Percentiles rank a stretch among this genome's conserved stretches.
phyloP scores from a whole-genome alignment of 75 land plant genomes.

The Picea glauca region DNA sequence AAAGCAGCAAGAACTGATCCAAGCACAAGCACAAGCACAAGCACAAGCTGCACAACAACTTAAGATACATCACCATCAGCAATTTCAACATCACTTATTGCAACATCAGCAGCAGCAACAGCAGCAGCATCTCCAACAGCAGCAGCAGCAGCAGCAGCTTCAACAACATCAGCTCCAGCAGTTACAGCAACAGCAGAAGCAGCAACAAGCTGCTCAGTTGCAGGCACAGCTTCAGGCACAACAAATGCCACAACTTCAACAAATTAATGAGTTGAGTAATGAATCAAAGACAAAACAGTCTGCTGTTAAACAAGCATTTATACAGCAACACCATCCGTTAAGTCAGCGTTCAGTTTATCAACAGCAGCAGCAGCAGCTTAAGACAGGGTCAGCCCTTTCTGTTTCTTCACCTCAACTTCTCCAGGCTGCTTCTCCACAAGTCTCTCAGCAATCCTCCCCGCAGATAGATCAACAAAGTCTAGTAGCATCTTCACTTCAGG shows the following conservation, averaged over 20 bases:
- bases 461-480: constrained; percentile 74
- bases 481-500: constrained; percentile 18
- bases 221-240: constrained; percentile 32
- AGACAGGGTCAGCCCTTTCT: constrained; percentile 51
- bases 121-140: constrained; percentile 17
- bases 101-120: constrained; percentile 16
- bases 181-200: constrained; percentile 44
- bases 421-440: constrained; percentile 86
- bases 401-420: constrained; percentile 74
- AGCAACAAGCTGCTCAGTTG: constrained; percentile 52
- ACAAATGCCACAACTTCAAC: constrained; percentile 61
- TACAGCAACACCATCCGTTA: constrained; percentile 39
- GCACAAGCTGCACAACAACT: constrained; percentile 3
- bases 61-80: constrained; percentile 7
- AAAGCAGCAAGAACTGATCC: constrained; percentile 3
- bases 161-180: constrained; percentile 7
- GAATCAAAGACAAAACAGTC: constrained; percentile 27
- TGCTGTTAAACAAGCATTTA: constrained; percentile 31
- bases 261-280: constrained; percentile 47
- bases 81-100: constrained; percentile 13
- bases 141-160: background rate
- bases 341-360: constrained; percentile 39
- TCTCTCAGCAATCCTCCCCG: constrained; percentile 84
- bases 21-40: background rate
- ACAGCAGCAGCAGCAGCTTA: constrained; percentile 53